A percentile compares a stretch with the other conserved stretches of the same genome.
phyloP scores from a whole-genome alignment of 768 basidiomycete genomes.

The Tephrocybe sp. region DNA sequence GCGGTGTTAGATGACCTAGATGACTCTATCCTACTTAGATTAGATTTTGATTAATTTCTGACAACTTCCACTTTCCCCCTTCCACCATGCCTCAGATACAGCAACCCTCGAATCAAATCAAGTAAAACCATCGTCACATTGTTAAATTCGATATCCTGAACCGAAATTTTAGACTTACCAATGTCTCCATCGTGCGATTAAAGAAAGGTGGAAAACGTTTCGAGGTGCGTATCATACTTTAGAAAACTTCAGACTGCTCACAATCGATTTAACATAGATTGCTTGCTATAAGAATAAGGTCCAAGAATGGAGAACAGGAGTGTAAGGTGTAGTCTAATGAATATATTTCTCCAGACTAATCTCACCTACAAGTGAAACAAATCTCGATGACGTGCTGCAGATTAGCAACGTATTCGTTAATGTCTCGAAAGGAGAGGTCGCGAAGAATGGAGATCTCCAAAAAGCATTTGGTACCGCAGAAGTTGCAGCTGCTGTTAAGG shows the following conservation, averaged over 20 bases:
- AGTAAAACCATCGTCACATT: too few species aligned
- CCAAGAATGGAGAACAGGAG: conserved; percentile 91
- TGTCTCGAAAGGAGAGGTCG: conserved; percentile 94
- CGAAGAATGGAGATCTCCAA: conserved; percentile 84
- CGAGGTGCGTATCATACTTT: conserved; percentile 56
- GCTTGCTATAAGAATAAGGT: conserved; percentile 99
- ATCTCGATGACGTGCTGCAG: conserved; percentile 93
- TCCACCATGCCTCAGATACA: conserved; percentile 56
- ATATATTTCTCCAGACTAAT: conserved; percentile 1
- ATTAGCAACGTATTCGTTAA: conserved; percentile 95
- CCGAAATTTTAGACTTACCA: conserved; percentile 71
- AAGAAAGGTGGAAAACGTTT: conserved; percentile 98
- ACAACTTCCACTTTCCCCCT: conserved; percentile 5
- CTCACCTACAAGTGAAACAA: conserved; percentile 65
- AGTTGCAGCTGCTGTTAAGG: conserved; percentile 71
- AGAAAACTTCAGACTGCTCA: background rate
- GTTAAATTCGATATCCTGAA: conserved; percentile 6
- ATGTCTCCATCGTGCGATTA: conserved; percentile 92
- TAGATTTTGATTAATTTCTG: background rate
- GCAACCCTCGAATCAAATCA: conserved; percentile 90
- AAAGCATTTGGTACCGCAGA: conserved; percentile 87
- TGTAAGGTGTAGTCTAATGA: conserved; percentile 49
- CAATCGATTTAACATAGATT: conserved; percentile 50
- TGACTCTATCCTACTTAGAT: background rate
- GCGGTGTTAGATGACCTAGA: background rate